Percentiles rank a stretch among this genome's conserved stretches.
Conservation (phyloP, 192 early-diverging fungal species). For the Nowakowskiella sp. region DNA sequence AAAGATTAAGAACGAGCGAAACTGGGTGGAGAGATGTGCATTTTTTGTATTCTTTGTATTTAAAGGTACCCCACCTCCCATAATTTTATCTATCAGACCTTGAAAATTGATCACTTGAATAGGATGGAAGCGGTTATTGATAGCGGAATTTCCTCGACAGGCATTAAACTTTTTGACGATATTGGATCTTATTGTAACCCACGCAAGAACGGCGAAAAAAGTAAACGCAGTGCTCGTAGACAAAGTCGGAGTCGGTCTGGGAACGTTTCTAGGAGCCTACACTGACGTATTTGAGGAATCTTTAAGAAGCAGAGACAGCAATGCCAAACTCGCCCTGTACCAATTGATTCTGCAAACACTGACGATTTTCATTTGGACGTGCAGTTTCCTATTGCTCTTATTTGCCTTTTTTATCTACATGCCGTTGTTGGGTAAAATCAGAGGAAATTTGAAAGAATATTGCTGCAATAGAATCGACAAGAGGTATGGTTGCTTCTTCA, state of each 20-base stretch:
- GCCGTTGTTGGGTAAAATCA: slow-evolving; percentile 67
- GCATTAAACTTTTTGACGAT: neutral
- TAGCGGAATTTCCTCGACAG: neutral
- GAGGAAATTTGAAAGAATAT: slow-evolving; percentile 83
- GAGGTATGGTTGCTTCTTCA: slow-evolving; percentile 45
- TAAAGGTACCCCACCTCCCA: slow-evolving; percentile 42
- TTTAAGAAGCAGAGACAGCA: too few species aligned
- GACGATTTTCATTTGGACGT: slow-evolving; percentile 56
- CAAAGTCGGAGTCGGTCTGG: too few species aligned
- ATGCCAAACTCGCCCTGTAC: too few species aligned
- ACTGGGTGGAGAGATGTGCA: neutral
- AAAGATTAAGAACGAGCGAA: slow-evolving; percentile 42
- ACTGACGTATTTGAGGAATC: too few species aligned
- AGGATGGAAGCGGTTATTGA: neutral
- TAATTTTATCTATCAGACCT: neutral
- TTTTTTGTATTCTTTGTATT: slow-evolving; percentile 4
- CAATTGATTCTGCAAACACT: too few species aligned
- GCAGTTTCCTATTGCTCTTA: slow-evolving; percentile 46
- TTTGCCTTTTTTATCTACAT: slow-evolving; percentile 64
- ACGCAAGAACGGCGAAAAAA: too few species aligned
- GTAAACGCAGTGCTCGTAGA: too few species aligned
- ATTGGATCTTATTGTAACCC: neutral
- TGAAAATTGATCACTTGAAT: too few species aligned
- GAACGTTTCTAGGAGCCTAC: too few species aligned
- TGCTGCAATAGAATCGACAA: slow-evolving; percentile 86